Evolutionary conservation across 108 stramenopile species (phyloP).

Genomic region (Licmophora abbreviata): DNA sequence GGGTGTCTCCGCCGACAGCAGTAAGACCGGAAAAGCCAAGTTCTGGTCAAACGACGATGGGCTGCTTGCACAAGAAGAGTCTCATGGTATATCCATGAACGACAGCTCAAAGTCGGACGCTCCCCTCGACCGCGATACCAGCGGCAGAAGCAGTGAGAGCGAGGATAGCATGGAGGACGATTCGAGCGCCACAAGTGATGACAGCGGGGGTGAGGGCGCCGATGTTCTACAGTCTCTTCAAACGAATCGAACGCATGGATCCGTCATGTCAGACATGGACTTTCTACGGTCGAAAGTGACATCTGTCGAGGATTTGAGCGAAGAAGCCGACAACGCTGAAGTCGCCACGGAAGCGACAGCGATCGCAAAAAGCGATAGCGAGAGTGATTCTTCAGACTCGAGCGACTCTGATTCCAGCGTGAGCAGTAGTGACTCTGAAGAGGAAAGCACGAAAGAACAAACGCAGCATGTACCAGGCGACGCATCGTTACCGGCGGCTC

Average conservation of each 20-base stretch:
- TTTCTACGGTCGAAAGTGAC: constrained; percentile 73
- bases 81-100: no score
- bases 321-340: constrained; percentile 32
- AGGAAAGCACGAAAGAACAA: constrained; percentile 10
- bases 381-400: neutral
- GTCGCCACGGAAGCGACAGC: neutral
- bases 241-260: constrained; percentile 3
- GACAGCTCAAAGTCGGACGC: neutral
- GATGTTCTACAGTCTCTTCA: constrained; percentile 12
- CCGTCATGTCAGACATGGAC: constrained; percentile 52
- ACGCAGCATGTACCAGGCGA: neutral
- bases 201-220: constrained; percentile 22
- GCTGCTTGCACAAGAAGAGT: constrained; percentile 11
- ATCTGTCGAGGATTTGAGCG: constrained; percentile 42
- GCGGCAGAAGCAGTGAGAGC: neutral
- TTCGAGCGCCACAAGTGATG: constrained; percentile 16
- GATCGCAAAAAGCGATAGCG: neutral
- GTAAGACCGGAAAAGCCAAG: constrained; percentile 50
- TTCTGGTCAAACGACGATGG: constrained; percentile 86
- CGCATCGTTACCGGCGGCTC: no score
- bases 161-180: constrained; percentile 17
- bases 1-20: constrained; percentile 17
- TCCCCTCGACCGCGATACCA: neutral
- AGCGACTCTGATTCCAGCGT: constrained; percentile 17
- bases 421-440: constrained; percentile 12